Evolutionary conservation across 306 rosid species (phyloP), one percentile per base, ranked within the genome.

Genomic region (Mucuna pruriens): DNA sequence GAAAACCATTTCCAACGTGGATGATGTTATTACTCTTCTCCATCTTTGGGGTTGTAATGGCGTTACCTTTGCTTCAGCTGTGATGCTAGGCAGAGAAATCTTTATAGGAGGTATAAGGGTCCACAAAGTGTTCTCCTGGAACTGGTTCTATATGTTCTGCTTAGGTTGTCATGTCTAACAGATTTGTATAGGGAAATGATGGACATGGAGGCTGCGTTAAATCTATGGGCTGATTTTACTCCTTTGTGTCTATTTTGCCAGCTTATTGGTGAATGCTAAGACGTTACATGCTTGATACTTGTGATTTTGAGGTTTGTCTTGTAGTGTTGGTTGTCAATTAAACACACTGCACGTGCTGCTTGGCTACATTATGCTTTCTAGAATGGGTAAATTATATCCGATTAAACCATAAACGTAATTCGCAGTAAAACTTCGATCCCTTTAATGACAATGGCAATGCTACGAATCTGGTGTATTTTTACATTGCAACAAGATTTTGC

Each of bases 21-120:
- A 75, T 95, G 97, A 79, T 93, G 94, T 77, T 95, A 38, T 77
- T 95, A 84, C 93, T 95, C 33, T 73, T 95, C 84, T 95, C 99
- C 75, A 83, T 92, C 82, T 93, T 93, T 61, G 98, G 99, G 57
- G 82, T 95, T 64, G 91, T 95, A 64, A 95, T 95, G 99, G 96
- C 99, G 5, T 85, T 95, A 77, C 99, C 99, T 34, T 86, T 95
- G 72, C 97, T 95, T 81, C 99, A 95, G 90, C 94, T 92, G 49
- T 95, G 86, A 87, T 70, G 64, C 40, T 34, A 74, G 70, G 70
- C 52, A 45, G 36, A 20, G 16, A 7, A 52, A 73, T 68, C 81
- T 79, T 62, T 9, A 62, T 71, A 68, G 75, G 81, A 44, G 75
- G 38, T 38, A 54, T 2, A 39, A 51, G 77, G 84, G 71, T 77